A percentile compares a stretch with the other conserved stretches of the same genome.
Conservation (phyloP, 345 rosid species). For the Capsella bursapastoris region DNA sequence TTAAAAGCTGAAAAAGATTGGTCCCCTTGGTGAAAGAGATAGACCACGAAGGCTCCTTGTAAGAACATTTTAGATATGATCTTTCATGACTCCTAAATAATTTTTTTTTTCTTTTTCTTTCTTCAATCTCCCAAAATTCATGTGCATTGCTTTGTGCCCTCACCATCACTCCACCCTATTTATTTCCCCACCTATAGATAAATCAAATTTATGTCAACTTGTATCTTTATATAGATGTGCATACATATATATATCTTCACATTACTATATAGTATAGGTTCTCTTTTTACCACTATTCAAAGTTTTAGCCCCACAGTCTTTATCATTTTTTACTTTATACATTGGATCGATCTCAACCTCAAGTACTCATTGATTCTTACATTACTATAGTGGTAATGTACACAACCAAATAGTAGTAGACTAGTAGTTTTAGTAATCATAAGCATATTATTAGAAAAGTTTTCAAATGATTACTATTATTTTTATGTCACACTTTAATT, state of each 20-base stretch:
- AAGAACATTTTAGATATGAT: slow-evolving; percentile 36
- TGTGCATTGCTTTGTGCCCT: slow-evolving; percentile 47
- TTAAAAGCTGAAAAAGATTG: slow-evolving; percentile 37
- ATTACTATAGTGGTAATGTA: background rate
- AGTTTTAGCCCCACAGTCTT: slow-evolving; percentile 26
- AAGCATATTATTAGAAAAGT: background rate
- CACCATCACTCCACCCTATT: slow-evolving; percentile 46
- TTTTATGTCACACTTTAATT: slow-evolving; percentile 14
- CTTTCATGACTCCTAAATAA: slow-evolving; percentile 33
- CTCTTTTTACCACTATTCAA: slow-evolving; percentile 30
- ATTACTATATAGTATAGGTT: slow-evolving; percentile 17
- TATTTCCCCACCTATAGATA: slow-evolving; percentile 37
- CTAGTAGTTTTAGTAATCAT: slow-evolving; percentile 3
- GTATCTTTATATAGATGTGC: slow-evolving; percentile 12
- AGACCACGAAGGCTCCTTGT: slow-evolving; percentile 30
- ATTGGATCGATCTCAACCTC: slow-evolving; percentile 14
- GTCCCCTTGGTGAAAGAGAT: slow-evolving; percentile 40
- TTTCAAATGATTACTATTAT: slow-evolving; percentile 2
- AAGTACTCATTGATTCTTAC: background rate
- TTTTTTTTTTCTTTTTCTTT: background rate
- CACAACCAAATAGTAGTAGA: slow-evolving; percentile 3
- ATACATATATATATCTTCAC: slow-evolving; percentile 4
- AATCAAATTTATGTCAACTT: slow-evolving; percentile 26
- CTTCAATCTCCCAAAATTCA: slow-evolving; percentile 32
- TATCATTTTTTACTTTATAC: background rate